These are phyloP conservation scores for Nakaseomyces sp. DNA, from an alignment of 1,139 yeast genomes.

Conservation along the genomic window DNA sequence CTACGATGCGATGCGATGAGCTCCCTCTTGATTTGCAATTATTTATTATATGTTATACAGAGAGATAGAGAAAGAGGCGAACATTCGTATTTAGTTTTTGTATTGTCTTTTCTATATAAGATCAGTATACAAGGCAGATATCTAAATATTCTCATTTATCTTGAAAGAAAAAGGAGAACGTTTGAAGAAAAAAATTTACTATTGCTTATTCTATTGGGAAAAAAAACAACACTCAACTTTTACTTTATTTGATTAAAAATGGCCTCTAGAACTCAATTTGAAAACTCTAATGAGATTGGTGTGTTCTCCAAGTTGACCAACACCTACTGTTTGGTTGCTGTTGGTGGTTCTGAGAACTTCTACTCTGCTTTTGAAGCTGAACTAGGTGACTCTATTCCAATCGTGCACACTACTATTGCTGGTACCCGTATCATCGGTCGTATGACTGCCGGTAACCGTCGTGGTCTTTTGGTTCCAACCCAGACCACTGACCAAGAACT, in stretches of 20 bases:
- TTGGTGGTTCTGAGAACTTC: slow-evolving; percentile 97
- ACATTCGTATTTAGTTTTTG: too few relatives aligned
- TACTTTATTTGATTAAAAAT: slow-evolving; percentile 27
- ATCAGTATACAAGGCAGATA: too few relatives aligned
- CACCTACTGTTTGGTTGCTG: slow-evolving; percentile 91
- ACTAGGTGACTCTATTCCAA: slow-evolving; percentile 91
- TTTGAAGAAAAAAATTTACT: background rate
- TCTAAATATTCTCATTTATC: too few relatives aligned
- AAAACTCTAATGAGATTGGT: slow-evolving; percentile 97
- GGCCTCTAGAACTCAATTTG: slow-evolving; percentile 69
- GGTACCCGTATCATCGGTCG: slow-evolving; percentile 98
- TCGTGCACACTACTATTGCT: slow-evolving; percentile 94
- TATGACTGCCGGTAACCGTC: slow-evolving; percentile 97
- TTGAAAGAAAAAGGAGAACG: too few relatives aligned
- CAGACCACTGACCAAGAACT: slow-evolving; percentile 99
- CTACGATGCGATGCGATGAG: too few relatives aligned
- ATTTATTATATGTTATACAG: too few relatives aligned
- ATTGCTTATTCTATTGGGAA: too few relatives aligned
- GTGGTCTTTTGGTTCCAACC: slow-evolving; percentile 93
- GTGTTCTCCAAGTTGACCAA: slow-evolving; percentile 95
- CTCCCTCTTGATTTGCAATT: too few relatives aligned
- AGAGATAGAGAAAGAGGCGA: too few relatives aligned
- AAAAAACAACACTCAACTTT: background rate
- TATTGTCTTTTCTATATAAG: too few relatives aligned
- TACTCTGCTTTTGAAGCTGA: slow-evolving; percentile 97